phyloP scores from a whole-genome alignment of 331 rosid genomes.

The Quercus lobata region DNA sequence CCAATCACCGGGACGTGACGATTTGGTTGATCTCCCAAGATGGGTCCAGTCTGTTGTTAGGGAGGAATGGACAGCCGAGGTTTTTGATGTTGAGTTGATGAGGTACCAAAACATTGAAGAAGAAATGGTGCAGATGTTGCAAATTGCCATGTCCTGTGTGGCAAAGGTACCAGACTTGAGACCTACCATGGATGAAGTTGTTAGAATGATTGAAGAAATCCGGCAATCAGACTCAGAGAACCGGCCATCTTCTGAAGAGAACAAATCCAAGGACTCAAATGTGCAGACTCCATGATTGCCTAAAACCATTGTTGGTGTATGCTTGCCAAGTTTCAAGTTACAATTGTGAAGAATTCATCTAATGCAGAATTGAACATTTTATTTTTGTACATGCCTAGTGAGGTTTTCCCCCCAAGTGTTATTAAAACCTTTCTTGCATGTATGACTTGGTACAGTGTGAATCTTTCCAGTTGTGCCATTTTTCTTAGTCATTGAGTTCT shows the following conservation, averaged over 20 bases:
- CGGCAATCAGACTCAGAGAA: conserved; percentile 97
- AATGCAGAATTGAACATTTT: conserved; percentile 37
- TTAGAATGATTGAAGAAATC: conserved; percentile 90
- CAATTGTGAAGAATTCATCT: conserved; percentile 11
- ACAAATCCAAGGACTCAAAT: conserved; percentile 85
- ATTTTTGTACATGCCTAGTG: conserved; percentile 34
- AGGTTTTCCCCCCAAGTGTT: conserved; percentile 30
- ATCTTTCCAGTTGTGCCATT: conserved; percentile 43
- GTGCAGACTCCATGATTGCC: conserved; percentile 67
- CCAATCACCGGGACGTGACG: conserved; percentile 85
- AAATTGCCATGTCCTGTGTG: conserved; percentile 93
- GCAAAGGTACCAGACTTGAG: conserved; percentile 79
- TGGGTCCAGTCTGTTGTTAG: conserved; percentile 99
- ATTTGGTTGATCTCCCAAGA: conserved; percentile 94
- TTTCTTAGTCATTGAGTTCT: conserved; percentile 24
- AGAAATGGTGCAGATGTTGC: conserved; percentile 98
- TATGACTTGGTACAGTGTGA: conserved; percentile 21
- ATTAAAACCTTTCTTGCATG: conserved; percentile 23
- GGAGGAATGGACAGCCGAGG: conserved; percentile 99
- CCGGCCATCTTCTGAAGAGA: conserved; percentile 97
- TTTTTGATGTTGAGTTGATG: conserved; percentile 95
- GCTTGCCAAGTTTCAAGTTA: conserved; percentile 10
- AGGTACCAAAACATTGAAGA: conserved; percentile 87
- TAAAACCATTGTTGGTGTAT: conserved; percentile 9
- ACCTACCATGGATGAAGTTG: conserved; percentile 82